These are phyloP conservation scores for Suhomyces maxii DNA, from an alignment of 1,139 yeast genomes.

Conservation along the genomic window DNA sequence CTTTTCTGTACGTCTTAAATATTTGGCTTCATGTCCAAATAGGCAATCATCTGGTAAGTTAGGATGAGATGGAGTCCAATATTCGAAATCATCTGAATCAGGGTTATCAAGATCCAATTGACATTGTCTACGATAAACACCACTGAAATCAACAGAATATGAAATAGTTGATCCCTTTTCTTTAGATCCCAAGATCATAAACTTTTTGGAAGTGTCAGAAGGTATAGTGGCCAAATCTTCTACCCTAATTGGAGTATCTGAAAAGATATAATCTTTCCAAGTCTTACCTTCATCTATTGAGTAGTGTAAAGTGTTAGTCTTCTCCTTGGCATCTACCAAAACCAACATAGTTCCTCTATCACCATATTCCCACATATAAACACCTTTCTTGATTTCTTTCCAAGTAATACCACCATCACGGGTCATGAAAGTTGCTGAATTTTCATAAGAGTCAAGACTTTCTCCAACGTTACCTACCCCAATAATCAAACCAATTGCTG, in stretches of 20 bases:
- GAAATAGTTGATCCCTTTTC: constrained; percentile 27
- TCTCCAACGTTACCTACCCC: constrained; percentile 92
- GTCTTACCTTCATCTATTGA: constrained; percentile 79
- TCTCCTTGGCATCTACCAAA: constrained; percentile 57
- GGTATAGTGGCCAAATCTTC: constrained; percentile 88
- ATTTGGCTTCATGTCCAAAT: constrained; percentile 84
- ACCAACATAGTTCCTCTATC: constrained; percentile 89
- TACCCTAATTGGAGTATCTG: constrained; percentile 55
- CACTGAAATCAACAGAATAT: constrained; percentile 68
- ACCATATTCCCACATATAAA: constrained; percentile 92
- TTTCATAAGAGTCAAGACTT: constrained; percentile 46
- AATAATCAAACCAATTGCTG: constrained; percentile 84
- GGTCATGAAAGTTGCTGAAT: constrained; percentile 72
- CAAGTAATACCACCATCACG: constrained; percentile 89
- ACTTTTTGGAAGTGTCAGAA: constrained; percentile 79
- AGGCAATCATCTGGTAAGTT: constrained; percentile 62
- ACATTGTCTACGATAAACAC: constrained; percentile 69
- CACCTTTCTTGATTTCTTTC: constrained; percentile 74
- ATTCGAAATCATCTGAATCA: constrained; percentile 71
- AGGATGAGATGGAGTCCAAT: constrained; percentile 80
- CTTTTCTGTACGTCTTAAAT: constrained; percentile 67
- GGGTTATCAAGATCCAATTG: constrained; percentile 60
- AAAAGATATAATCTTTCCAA: constrained; percentile 70
- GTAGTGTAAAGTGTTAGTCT: constrained; percentile 60
- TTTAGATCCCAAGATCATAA: constrained; percentile 36